Conservation (phyloP, 148 eudicot species). For the Oxyria digyna region DNA sequence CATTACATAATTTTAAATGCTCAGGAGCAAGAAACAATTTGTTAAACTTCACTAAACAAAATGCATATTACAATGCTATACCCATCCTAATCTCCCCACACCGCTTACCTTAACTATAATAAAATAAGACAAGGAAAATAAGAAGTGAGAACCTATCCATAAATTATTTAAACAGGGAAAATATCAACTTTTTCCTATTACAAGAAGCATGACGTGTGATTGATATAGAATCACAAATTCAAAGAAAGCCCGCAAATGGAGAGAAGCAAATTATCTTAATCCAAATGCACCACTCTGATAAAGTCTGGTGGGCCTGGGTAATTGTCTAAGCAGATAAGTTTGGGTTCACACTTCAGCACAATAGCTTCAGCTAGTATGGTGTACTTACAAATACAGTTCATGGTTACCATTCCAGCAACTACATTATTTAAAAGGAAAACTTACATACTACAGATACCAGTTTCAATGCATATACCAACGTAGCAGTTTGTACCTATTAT, state of each 20-base stretch:
- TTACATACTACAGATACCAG: not conserved
- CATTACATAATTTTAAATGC: no score
- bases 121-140: not conserved
- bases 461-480: not conserved
- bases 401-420: no score
- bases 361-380: no score
- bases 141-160: not conserved
- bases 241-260: not conserved
- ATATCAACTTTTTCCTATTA: not conserved
- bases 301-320: no score
- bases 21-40: not conserved
- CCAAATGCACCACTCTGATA: no score
- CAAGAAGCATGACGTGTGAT: not conserved
- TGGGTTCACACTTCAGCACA: no score
- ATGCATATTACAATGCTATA: not conserved
- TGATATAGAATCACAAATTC: not conserved
- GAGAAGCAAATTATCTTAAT: not conserved
- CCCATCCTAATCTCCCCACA: not conserved
- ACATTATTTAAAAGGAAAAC: not conserved
- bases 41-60: not conserved
- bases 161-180: not conserved
- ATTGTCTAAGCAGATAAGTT: no score
- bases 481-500: not conserved
- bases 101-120: not conserved
- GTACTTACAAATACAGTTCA: no score